A percentile compares a stretch with the other conserved stretches of the same genome.
These are phyloP conservation scores for Rhexocercosporidium sp. DNA, from an alignment of 2,329 filamentous ascomycete genomes.

Conservation along the genomic window DNA sequence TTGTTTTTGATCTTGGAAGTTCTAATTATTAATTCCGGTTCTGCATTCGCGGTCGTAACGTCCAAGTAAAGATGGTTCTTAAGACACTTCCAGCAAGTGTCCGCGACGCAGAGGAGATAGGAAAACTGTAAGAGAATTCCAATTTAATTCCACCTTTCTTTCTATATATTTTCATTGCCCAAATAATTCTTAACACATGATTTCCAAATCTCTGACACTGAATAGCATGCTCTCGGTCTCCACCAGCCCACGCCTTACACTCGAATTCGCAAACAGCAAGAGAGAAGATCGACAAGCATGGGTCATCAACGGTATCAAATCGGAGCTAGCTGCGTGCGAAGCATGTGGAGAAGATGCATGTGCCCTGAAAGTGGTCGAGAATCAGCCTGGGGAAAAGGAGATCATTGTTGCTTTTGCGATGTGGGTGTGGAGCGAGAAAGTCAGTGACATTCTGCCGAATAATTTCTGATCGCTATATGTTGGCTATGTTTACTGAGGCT, in stretches of 20 bases:
- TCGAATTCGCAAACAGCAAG: not conserved
- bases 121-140: not conserved
- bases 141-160: not conserved
- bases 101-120: not conserved
- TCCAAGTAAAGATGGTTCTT: not conserved
- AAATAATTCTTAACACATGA: not conserved
- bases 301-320: not conserved
- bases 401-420: slow-evolving; percentile 10
- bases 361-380: slow-evolving; percentile 7
- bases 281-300: not conserved
- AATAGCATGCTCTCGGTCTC: not conserved
- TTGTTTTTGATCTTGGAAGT: no score
- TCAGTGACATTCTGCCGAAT: not conserved
- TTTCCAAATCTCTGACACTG: not conserved
- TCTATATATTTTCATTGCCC: not conserved
- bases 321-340: not conserved
- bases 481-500: not conserved
- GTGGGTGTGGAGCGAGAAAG: slow-evolving; percentile 2
- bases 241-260: not conserved
- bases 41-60: not conserved
- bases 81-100: not conserved
- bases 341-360: not conserved
- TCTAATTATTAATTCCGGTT: no score
- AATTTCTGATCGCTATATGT: not conserved
- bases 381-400: not conserved